phyloP scores from a whole-genome alignment of 2,329 filamentous ascomycete species.

The Chaetothyriales sp. region DNA sequence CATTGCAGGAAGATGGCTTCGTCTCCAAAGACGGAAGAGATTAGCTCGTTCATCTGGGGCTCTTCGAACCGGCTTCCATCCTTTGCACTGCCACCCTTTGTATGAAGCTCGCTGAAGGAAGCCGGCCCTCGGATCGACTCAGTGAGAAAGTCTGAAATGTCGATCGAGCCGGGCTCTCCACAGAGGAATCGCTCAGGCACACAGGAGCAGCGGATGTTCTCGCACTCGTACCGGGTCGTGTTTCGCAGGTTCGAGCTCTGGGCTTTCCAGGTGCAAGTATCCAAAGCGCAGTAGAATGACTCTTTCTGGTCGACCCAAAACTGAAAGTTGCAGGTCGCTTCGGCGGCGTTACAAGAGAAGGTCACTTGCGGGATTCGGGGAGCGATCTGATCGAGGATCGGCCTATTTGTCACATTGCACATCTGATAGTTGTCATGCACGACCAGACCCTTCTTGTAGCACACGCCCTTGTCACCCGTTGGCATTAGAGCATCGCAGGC shows the following conservation, averaged over 20 bases:
- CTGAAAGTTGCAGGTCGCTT: constrained; percentile 78
- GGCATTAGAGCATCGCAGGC: constrained; percentile 84
- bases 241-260: constrained; percentile 57
- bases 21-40: constrained; percentile 79
- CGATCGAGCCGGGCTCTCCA: constrained; percentile 77
- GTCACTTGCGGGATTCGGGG: constrained; percentile 82
- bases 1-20: constrained; percentile 73
- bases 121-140: constrained; percentile 77
- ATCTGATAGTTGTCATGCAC: constrained; percentile 95
- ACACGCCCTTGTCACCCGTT: constrained; percentile 64
- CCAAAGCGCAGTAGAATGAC: constrained; percentile 88
- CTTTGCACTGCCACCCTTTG: constrained; percentile 41
- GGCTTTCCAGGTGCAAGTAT: constrained; percentile 60
- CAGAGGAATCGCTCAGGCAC: constrained; percentile 87
- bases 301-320: constrained; percentile 94
- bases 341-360: constrained; percentile 69
- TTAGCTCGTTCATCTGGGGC: constrained; percentile 81
- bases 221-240: constrained; percentile 69
- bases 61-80: constrained; percentile 76
- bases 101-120: constrained; percentile 55
- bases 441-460: constrained; percentile 79
- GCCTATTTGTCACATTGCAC: constrained; percentile 91
- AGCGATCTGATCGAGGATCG: constrained; percentile 76
- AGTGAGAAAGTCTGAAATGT: constrained; percentile 76
- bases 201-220: constrained; percentile 73